Conservation (phyloP, 164 flowering plant genomes). For the Aristolochia contorta region DNA sequence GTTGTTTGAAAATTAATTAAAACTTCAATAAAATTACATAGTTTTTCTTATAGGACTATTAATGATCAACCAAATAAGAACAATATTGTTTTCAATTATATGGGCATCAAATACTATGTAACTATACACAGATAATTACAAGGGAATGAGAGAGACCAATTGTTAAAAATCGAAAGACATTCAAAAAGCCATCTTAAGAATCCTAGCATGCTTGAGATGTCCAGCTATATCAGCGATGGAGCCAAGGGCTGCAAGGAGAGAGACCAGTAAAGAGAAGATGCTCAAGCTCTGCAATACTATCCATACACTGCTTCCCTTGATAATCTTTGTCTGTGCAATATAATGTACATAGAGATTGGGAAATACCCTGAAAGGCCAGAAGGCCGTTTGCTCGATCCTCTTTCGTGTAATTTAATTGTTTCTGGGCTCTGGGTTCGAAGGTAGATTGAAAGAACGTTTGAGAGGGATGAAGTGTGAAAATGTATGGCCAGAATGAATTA, state of each 20-base stretch:
- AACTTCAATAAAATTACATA: too few species aligned
- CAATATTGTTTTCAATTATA: too few species aligned
- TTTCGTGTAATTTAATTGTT: background rate
- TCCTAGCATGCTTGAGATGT: conserved; percentile 17
- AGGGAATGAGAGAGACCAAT: too few species aligned
- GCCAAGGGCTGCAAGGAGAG: conserved; percentile 22
- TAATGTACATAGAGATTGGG: conserved; percentile 28
- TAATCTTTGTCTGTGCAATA: conserved; percentile 23
- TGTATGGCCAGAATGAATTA: conserved; percentile 38
- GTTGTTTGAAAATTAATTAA: too few species aligned
- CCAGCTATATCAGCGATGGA: conserved; percentile 22
- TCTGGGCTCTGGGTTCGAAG: background rate
- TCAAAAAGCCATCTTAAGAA: conserved; percentile 5
- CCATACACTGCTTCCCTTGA: conserved; percentile 22
- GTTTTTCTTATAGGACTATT: too few species aligned
- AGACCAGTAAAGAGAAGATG: conserved; percentile 8
- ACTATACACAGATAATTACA: too few species aligned
- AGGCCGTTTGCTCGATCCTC: background rate
- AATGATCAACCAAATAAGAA: too few species aligned
- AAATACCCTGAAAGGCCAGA: conserved; percentile 16
- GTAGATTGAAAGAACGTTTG: background rate
- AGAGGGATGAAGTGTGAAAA: conserved; percentile 7
- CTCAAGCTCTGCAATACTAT: conserved; percentile 17
- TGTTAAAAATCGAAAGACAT: too few species aligned
- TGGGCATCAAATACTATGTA: too few species aligned